Conservation (phyloP, 345 rosid species). For the Trapa bicornis region DNA sequence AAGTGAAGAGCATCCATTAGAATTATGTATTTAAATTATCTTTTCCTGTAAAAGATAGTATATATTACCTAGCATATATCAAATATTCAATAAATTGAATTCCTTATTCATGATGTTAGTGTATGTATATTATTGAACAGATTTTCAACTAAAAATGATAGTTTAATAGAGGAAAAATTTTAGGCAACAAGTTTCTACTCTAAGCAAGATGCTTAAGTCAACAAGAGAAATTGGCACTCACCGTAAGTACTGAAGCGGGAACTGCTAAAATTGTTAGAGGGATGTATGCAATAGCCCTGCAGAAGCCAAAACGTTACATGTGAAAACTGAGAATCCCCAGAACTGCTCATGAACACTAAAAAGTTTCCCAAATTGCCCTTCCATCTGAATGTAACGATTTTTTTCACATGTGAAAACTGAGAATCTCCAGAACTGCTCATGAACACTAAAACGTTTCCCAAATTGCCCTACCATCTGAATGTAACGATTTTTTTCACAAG, state of each 20-base stretch:
- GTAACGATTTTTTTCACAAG: neutral
- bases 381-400: neutral
- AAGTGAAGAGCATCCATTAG: neutral
- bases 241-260: slow-evolving; percentile 96
- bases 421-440: neutral
- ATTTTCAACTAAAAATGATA: neutral
- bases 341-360: neutral
- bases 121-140: neutral
- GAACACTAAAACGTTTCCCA: neutral
- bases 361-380: neutral
- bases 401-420: slow-evolving; percentile 4
- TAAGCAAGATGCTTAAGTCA: neutral
- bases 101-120: neutral
- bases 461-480: neutral
- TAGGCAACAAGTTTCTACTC: neutral
- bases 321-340: neutral
- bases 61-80: neutral
- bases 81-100: neutral
- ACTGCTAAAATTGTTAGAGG: slow-evolving; percentile 95
- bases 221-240: slow-evolving; percentile 23
- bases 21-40: too few relatives aligned
- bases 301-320: slow-evolving; percentile 11
- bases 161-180: neutral
- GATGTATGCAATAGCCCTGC: slow-evolving; percentile 89
- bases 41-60: neutral